Conservation (phyloP, 805 yeast genomes). For the Hanseniaspora meyeri region DNA sequence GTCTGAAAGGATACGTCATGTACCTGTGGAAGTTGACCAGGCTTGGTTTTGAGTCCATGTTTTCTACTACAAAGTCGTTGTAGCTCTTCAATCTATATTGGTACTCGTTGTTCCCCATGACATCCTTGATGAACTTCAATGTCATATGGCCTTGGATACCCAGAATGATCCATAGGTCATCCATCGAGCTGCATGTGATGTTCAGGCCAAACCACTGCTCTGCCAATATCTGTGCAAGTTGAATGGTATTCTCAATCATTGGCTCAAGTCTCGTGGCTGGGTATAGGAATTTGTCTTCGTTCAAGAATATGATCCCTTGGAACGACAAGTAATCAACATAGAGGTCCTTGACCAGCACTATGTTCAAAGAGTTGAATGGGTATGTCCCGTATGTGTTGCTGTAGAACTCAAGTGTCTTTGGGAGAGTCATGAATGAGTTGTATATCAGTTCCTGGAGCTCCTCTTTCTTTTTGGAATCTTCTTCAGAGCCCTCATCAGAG, state of each 20-base stretch:
- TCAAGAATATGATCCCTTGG: constrained; percentile 58
- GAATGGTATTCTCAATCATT: constrained; percentile 54
- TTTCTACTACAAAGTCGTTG: constrained; percentile 54
- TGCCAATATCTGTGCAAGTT: constrained; percentile 57
- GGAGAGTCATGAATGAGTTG: constrained; percentile 66
- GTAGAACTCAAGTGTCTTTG: constrained; percentile 69
- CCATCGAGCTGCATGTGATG: constrained; percentile 64
- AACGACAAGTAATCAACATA: constrained; percentile 45
- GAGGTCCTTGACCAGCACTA: constrained; percentile 58
- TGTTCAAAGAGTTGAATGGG: constrained; percentile 72
- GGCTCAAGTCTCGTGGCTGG: constrained; percentile 70
- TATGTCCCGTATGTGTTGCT: constrained; percentile 85
- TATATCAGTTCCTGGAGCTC: constrained; percentile 32
- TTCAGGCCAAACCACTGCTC: constrained; percentile 90
- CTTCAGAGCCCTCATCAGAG: neutral
- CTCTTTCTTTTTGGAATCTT: neutral
- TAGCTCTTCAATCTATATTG: constrained; percentile 54
- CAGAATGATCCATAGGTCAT: constrained; percentile 79
- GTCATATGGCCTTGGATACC: constrained; percentile 84
- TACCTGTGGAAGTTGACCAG: constrained; percentile 25
- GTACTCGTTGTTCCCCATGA: constrained; percentile 78
- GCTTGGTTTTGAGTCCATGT: constrained; percentile 71
- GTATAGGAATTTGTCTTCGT: constrained; percentile 47
- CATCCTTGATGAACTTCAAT: constrained; percentile 46
- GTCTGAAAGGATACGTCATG: constrained; percentile 48